Evolutionary conservation across 108 stramenopile genomes (phyloP).

Genomic region (Skeletonema grethae): DNA sequence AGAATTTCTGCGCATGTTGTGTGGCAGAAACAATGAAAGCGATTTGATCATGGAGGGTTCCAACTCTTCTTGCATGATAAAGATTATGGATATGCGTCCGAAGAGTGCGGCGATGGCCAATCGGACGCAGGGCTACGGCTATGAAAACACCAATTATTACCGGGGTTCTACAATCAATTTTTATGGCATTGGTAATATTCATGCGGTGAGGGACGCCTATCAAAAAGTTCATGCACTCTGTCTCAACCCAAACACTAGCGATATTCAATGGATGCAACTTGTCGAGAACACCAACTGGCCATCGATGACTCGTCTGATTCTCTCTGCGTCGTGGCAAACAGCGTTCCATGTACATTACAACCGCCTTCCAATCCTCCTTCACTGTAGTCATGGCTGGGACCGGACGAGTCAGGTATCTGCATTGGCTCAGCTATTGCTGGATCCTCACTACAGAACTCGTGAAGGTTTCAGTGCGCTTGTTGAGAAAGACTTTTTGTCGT

Average conservation of each 20-base stretch:
- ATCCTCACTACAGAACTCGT: constrained; percentile 95
- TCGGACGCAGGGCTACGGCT: constrained; percentile 88
- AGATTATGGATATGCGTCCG: constrained; percentile 90
- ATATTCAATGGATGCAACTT: constrained; percentile 74
- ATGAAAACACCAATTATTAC: constrained; percentile 90
- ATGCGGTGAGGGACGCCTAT: constrained; percentile 83
- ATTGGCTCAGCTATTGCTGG: constrained; percentile 93
- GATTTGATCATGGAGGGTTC: constrained; percentile 52
- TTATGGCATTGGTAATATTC: constrained; percentile 89
- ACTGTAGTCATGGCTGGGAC: constrained; percentile 99
- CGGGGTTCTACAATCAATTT: constrained; percentile 75
- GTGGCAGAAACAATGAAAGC: constrained; percentile 52
- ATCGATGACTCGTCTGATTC: constrained; percentile 79
- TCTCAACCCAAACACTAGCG: constrained; percentile 45
- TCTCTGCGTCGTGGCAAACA: constrained; percentile 86
- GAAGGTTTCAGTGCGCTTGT: constrained; percentile 93
- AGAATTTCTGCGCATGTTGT: constrained; percentile 58
- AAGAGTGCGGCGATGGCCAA: constrained; percentile 88
- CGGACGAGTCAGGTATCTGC: constrained; percentile 93
- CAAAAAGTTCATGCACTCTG: constrained; percentile 74
- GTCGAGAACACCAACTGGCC: constrained; percentile 95
- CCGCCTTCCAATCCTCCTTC: constrained; percentile 90
- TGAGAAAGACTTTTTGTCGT: constrained; percentile 97
- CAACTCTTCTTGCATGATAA: constrained; percentile 56
- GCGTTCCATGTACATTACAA: constrained; percentile 88